Conservation (phyloP, 2,329 filamentous ascomycete species). For the Ophiosphaerella korrae region DNA sequence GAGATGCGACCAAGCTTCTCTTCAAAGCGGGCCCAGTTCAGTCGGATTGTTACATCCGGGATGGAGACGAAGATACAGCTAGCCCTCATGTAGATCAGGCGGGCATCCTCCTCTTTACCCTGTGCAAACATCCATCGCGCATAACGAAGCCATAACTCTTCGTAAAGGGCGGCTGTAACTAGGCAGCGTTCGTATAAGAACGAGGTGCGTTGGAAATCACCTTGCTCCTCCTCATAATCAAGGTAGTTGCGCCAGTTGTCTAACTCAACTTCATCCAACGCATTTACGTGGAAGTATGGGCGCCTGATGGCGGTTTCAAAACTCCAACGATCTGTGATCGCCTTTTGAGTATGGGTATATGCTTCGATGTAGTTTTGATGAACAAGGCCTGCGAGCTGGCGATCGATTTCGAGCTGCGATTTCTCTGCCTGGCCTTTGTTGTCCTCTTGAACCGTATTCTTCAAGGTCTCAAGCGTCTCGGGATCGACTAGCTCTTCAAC, state of each 20-base stretch:
- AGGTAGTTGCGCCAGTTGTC: constrained; percentile 95
- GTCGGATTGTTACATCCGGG: constrained; percentile 78
- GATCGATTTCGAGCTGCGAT: constrained; percentile 78
- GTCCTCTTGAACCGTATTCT: constrained; percentile 73
- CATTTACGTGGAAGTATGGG: constrained; percentile 94
- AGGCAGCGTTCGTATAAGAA: constrained; percentile 94
- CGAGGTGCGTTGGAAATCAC: constrained; percentile 72
- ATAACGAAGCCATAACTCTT: constrained; percentile 98
- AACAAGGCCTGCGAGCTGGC: constrained; percentile 78
- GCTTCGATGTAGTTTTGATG: constrained; percentile 80
- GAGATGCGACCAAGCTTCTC: constrained; percentile 79
- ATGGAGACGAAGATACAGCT: constrained; percentile 86
- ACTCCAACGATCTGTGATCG: constrained; percentile 91
- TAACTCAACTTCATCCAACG: constrained; percentile 83
- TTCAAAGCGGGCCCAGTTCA: constrained; percentile 95
- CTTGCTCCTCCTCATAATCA: constrained; percentile 90
- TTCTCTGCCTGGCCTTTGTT: constrained; percentile 58
- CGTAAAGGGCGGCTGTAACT: constrained; percentile 90
- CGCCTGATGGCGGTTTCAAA: constrained; percentile 95
- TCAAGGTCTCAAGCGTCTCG: constrained; percentile 71
- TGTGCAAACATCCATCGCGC: constrained; percentile 83
- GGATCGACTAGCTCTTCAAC: constrained; percentile 72
- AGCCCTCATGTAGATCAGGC: constrained; percentile 89
- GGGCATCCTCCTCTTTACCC: constrained; percentile 84
- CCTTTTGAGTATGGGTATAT: constrained; percentile 80